Base-by-base conservation (phyloP, 768 basidiomycete species). In the Pisolithus tinctorius region DNA sequence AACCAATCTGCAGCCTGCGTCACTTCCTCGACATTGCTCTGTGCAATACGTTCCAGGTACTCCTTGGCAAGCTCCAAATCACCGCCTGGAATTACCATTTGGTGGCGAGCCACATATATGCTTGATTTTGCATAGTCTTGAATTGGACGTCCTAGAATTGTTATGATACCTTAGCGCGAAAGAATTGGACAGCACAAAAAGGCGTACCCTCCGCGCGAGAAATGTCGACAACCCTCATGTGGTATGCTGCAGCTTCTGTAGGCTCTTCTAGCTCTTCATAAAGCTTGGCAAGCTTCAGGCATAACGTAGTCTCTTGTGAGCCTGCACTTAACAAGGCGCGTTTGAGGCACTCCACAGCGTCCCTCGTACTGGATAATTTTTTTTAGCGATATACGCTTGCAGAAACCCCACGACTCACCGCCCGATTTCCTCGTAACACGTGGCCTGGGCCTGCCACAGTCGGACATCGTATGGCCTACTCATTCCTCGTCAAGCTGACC, bases 401-500 rank as follows among this genome's bases (percentile, higher is more conserved):
- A 17, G 17, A 43, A 41, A 39, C 16, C 38, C 29, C 2, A 41
- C 14, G 36, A 66, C 78, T 55, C 59, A 90, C 93, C 84, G 77
- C 61, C 86, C 84, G 58, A 96, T 82, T 63, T 93, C 89, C 67
- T 94, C 90, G 67, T 97, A 98, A 59, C 93, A 95, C 59, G 84
- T 82, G 4, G 88, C 94, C 59, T 96, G 82, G 7, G 93, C 93
- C 60, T 91, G 88, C 96, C 96, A 98, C 70, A 98, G 77, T 36
- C 96, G 82, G 36, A 93, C 86, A 67, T 98, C 96, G 64, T 96
- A 97, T 4, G 96, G 94, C 38, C 93, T 95, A 52, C 1, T 14
- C 34, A 34, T 27, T 9, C 51, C 40, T 13, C 17, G 41, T 50
- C 44, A 55, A 45, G 44, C 41, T 26, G 39, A 26, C 20, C 5